Evolutionary conservation across 78 protist species (phyloP), one percentile per base, ranked within the genome.

Genomic region (Dictyostelium citrinum): DNA sequence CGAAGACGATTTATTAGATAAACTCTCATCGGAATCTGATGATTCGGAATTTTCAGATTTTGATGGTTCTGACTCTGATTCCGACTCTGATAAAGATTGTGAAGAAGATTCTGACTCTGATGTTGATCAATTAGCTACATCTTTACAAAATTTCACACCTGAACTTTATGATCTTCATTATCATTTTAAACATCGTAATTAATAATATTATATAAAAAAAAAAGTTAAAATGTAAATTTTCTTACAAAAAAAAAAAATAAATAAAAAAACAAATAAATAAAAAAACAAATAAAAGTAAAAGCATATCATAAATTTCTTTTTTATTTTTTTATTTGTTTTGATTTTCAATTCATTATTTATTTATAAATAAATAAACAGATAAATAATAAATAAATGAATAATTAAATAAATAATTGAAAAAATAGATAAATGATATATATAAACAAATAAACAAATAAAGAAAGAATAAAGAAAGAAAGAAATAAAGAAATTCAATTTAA

Each of bases 1-100:
- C 17, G 84, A 76, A 49, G 85, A 88, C 10, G 74, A 88, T 12
- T 10, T 61, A 11, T 6, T 60, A 14, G 84, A 77, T 49, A 68
- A 86, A 71, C 37, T 46, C 27, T 33, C 61, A 2, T 76, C 84
- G 0, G 93, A 88, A 60, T 76, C 92, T 41, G 93, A 88, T 33
- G 93, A 88, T 33, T 76, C 84, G 20, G 93, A 88, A 41, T 88
- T 78, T 46, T 24, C 41, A 27, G 93, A 88, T 67, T 88, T 88
- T 29, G 86, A 84, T 22, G 64, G 61, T 7, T 60, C 64, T 1
- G 60, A 39, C 60, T 68, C 45, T 11, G 83, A 75, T 2, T 81
- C 77, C 17, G 91, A 88, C 31, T 29, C 71, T 5, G 93, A 78
- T 11, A 27, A 33, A 58, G 92, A 86, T 29, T 20, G 16, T 29